phyloP scores from a whole-genome alignment of 2,329 filamentous ascomycete genomes.

The Phoma herbarum region DNA sequence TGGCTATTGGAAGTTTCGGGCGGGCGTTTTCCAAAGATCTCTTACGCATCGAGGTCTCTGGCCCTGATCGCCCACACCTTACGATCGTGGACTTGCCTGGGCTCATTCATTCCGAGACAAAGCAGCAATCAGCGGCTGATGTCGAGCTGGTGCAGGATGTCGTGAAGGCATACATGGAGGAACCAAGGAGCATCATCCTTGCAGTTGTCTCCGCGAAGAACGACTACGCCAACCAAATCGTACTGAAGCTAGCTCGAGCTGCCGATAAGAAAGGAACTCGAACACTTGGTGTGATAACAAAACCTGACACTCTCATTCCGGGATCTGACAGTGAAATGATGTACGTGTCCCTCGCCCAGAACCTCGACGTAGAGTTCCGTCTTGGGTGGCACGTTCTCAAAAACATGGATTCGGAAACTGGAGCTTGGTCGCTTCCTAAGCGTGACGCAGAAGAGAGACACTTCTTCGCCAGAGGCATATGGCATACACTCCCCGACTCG shows the following conservation, averaged over 20 bases:
- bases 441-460: constrained; percentile 37
- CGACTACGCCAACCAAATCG: constrained; percentile 52
- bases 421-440: constrained; percentile 26
- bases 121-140: constrained; percentile 57
- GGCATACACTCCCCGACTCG: constrained; percentile 25
- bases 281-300: constrained; percentile 40
- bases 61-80: constrained; percentile 53
- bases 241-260: constrained; percentile 37
- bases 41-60: constrained; percentile 37
- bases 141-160: constrained; percentile 58
- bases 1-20: constrained; percentile 54
- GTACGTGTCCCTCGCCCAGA: constrained; percentile 42
- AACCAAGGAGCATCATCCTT: constrained; percentile 57
- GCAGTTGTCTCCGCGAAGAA: constrained; percentile 56
- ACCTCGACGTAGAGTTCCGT: constrained; percentile 41
- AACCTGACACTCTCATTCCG: constrained; percentile 49
- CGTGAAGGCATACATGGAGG: constrained; percentile 54
- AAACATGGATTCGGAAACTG: constrained; percentile 42
- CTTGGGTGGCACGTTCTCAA: constrained; percentile 53
- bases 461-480: constrained; percentile 36
- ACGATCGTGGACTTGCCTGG: constrained; percentile 67
- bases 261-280: constrained; percentile 9
- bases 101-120: constrained; percentile 57
- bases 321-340: constrained; percentile 37
- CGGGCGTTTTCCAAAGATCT: constrained; percentile 37